Base-by-base conservation (phyloP, 2,329 filamentous ascomycete species). In the Arthroderma sp. region DNA sequence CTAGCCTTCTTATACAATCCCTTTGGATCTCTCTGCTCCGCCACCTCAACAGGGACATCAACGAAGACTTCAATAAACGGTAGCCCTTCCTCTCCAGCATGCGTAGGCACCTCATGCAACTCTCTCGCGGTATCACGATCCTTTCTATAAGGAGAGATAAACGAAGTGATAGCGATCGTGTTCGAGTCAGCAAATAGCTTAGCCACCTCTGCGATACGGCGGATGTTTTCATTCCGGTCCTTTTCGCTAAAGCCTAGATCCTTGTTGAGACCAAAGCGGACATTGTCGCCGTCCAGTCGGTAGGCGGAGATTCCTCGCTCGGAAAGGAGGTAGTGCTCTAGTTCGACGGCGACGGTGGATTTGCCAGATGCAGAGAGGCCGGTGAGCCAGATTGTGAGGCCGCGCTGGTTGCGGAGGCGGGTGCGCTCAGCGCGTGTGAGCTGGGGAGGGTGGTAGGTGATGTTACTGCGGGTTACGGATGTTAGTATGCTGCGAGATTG, bases 241-340 rank as follows among this genome's bases (percentile, higher is more conserved):
- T 80, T 78, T 62, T 94, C 89, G 52, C 79, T 83, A 73, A 96
- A 98, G 10, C 89, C 89, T 7, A 98, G 77, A 70, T 96, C 89
- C 69, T 93, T 94, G 78, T 96, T 98, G 54, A 98, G 75, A 10
- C 91, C 91, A 70, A 96, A 95, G 50, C 91, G 89, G 54, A 98
- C 83, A 68, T 98, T 98, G 76, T 98, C 91, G 59, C 89, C 91
- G 68, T 98, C 91, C 29, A 98, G 81, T 43, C 91, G 81, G 76
- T 98, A 98, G 49, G 88, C 84, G 45, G 82, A 72, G 42, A 91
- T 71, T 37, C 82, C 83, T 65, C 94, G 87, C 46, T 59, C 54
- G 45, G 51, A 54, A 45, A 98, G 78, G 31, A 98, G 81, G 66
- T 95, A 87, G 71, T 95, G 89, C 73, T 98, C 91, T 36, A 98